Conservation (phyloP, 1,284 basidiomycete species). For the Microbotryum silenes-acaulis region DNA sequence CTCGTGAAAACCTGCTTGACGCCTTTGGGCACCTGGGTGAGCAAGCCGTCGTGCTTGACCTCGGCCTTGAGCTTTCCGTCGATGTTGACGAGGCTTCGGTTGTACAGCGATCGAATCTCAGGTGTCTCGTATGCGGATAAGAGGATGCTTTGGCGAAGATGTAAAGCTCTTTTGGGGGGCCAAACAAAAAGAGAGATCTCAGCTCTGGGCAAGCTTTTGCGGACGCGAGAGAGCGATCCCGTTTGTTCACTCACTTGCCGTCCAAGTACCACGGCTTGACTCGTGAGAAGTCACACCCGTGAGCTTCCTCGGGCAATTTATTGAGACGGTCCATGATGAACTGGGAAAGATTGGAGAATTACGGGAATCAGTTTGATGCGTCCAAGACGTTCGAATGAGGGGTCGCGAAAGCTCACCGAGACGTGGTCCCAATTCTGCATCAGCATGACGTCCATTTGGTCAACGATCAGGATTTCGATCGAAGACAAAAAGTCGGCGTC, state of each 20-base stretch:
- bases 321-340: constrained; percentile 80
- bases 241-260: constrained; percentile 57
- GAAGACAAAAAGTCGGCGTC: constrained; percentile 84
- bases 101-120: constrained; percentile 73
- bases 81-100: constrained; percentile 65
- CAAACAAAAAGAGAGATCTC: background rate
- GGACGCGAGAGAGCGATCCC: too few relatives aligned
- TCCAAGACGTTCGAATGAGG: background rate
- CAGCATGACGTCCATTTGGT: constrained; percentile 83
- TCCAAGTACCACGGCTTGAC: constrained; percentile 98
- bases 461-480: constrained; percentile 85
- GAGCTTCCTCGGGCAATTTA: constrained; percentile 81
- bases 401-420: constrained; percentile 52
- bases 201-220: background rate
- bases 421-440: constrained; percentile 99
- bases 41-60: constrained; percentile 53
- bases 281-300: constrained; percentile 89
- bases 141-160: constrained; percentile 80
- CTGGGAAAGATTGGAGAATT: constrained; percentile 44
- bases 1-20: constrained; percentile 70
- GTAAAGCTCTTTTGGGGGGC: constrained; percentile 52
- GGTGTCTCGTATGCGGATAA: constrained; percentile 85
- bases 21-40: constrained; percentile 59
- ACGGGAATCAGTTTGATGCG: background rate
- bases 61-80: constrained; percentile 66